phyloP scores from a whole-genome alignment of 345 rosid genomes.

The Cochlearia excelsa region DNA sequence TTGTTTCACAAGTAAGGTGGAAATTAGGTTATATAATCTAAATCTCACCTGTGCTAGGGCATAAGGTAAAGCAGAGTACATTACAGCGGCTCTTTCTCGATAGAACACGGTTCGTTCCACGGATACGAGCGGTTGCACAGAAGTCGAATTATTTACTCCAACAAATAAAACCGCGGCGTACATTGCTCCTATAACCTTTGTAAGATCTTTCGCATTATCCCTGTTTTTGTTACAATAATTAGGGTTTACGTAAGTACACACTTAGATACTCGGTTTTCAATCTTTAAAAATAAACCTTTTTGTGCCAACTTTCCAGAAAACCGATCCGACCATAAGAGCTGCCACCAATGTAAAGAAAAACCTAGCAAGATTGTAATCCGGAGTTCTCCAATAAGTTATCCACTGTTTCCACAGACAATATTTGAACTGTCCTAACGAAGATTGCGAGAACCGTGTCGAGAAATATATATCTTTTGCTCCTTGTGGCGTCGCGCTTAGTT shows the following conservation, averaged over 20 bases:
- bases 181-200: slow-evolving; percentile 71
- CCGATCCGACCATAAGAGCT: slow-evolving; percentile 55
- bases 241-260: background rate
- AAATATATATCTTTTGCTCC: slow-evolving; percentile 59
- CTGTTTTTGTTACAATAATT: slow-evolving; percentile 26
- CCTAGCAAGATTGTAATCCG: slow-evolving; percentile 64
- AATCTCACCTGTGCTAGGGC: slow-evolving; percentile 56
- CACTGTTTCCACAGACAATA: slow-evolving; percentile 75
- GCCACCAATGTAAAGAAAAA: slow-evolving; percentile 50
- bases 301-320: slow-evolving; percentile 61
- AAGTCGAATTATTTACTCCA: slow-evolving; percentile 64
- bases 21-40: background rate
- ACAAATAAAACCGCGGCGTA: slow-evolving; percentile 55
- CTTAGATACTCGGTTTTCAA: no score
- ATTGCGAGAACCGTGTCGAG: slow-evolving; percentile 49
- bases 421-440: slow-evolving; percentile 63
- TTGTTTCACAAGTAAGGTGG: background rate
- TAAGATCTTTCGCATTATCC: slow-evolving; percentile 44
- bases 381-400: slow-evolving; percentile 85
- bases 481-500: slow-evolving; percentile 41
- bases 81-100: slow-evolving; percentile 69
- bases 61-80: slow-evolving; percentile 68
- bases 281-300: slow-evolving; percentile 39
- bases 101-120: slow-evolving; percentile 71
- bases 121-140: slow-evolving; percentile 63